Base-by-base conservation (phyloP, 1,139 yeast genomes). In the Schwanniomyces etchellsii region DNA sequence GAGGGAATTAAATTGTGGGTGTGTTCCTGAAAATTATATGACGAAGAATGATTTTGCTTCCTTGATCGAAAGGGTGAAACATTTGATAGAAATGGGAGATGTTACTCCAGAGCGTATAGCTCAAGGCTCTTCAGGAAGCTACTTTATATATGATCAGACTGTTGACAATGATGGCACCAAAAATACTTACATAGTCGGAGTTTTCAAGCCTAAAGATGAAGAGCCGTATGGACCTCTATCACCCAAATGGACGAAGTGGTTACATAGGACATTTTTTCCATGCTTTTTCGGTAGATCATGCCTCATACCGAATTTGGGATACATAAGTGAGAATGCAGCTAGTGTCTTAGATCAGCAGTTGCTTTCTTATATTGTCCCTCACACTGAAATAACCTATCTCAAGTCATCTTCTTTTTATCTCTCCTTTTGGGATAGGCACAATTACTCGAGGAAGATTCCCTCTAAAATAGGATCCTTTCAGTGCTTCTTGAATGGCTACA, bases 221-320 rank as follows among this genome's bases (percentile, higher is more conserved):
- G 89, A 81, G 42, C 91, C 89, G 0, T 81, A 81, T 46, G 91
- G 89, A 0, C 85, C 88, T 0, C 48, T 81, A 32, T 77, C 83
- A 4, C 89, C 89, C 0, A 81, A 81, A 49, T 79, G 89, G 88
- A 74, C 84, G 2, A 81, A 81, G 54, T 81, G 89, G 89, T 50
- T 80, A 5, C 89, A 81, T 48, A 55, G 89, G 37, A 81, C 81
- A 18, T 67, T 81, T 39, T 81, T 81, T 37, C 89, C 89, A 1
- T 81, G 88, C 45, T 81, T 78, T 47, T 81, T 81, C 54, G 89
- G 91, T 3, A 52, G 91, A 33, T 72, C 82, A 23, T 80, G 88
- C 45, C 55, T 81, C 35, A 79, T 81, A 16, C 86, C 86, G 0
- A 81, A 81, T 47, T 63, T 78, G 28, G 89, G 86, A 0, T 81